Evolutionary conservation across 1,284 basidiomycete species (phyloP), one percentile per base, ranked within the genome.

Genomic region (Boletus mariae): DNA sequence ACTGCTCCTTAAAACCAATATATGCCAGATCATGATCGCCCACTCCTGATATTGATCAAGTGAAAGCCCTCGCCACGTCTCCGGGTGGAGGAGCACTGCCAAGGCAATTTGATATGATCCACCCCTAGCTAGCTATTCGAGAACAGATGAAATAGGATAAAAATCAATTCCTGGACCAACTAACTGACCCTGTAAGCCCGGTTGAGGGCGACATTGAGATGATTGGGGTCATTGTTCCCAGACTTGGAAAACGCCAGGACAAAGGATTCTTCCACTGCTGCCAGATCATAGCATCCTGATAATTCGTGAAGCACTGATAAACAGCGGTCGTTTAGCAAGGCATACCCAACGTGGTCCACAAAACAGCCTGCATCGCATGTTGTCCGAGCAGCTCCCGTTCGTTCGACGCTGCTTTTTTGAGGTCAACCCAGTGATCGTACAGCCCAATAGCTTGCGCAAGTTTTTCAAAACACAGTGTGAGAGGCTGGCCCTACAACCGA

Each of bases 1-100:
- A n/a, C n/a, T n/a, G n/a, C 84, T 80, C 37, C 85, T 80, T 54
- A 89, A 68, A 20, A 78, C 78, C 35, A 92, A 73, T 52, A 88
- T 80, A 61, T 87, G 80, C 89, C 90, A 92, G 35, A 91, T 77
- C 63, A 86, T 80, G 51, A 77, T 73, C 13, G 85, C 83, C 89
- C 89, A 92, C 35, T 76, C 69, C 29, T 73, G 71, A 66, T 87
- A 87, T 64, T 87, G 84, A 40, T 77, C 71, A 20, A 88, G 64
- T 10, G 76, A 74, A 45, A 92, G 70, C 6, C 84, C 81, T 5
- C 76, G 73, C 89, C 90, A 92, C 15, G 84, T 80, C 37, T 77
- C 73, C 3, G 88, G 83, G 51, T 86, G 80, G 12, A 92, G 71
- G 17, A 92, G 74, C 37, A 79, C 72, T n/a, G 79, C 71, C 35